Evolutionary conservation across 2,329 filamentous ascomycete species (phyloP).

Genomic region (Xylariaceae sp.): DNA sequence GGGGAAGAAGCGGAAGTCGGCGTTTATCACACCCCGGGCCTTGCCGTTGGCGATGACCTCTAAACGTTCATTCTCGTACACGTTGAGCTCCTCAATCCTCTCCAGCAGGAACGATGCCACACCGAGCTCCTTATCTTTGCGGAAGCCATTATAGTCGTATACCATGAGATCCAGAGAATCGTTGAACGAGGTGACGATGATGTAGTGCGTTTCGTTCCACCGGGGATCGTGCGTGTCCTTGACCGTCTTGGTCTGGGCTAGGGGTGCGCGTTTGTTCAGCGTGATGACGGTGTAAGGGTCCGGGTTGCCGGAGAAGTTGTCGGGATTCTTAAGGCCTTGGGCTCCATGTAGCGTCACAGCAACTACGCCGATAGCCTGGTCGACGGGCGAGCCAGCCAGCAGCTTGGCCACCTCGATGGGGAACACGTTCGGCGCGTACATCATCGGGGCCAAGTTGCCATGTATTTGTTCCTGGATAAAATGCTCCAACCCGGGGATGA

Average conservation of each 20-base stretch:
- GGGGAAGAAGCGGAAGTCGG: conserved; percentile 92
- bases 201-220: conserved; percentile 96
- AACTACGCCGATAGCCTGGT: conserved; percentile 91
- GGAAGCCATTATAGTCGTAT: conserved; percentile 90
- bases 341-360: conserved; percentile 89
- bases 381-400: conserved; percentile 87
- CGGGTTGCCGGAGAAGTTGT: conserved; percentile 85
- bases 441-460: conserved; percentile 88
- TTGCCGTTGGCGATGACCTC: conserved; percentile 84
- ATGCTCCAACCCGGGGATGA: conserved; percentile 86
- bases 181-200: conserved; percentile 86
- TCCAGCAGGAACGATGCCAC: conserved; percentile 81
- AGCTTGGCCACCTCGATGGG: conserved; percentile 98
- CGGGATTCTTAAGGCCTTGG: conserved; percentile 86
- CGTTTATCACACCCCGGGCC: conserved; percentile 69
- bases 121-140: conserved; percentile 94
- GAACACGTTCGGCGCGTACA: conserved; percentile 97
- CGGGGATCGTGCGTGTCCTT: conserved; percentile 78
- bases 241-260: conserved; percentile 85
- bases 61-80: conserved; percentile 78
- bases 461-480: conserved; percentile 98
- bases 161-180: conserved; percentile 80
- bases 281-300: conserved; percentile 87
- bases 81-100: conserved; percentile 67
- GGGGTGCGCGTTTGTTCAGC: conserved; percentile 72